Evolutionary conservation across 2,329 filamentous ascomycete genomes (phyloP).

Genomic region (Fusarium sp.): DNA sequence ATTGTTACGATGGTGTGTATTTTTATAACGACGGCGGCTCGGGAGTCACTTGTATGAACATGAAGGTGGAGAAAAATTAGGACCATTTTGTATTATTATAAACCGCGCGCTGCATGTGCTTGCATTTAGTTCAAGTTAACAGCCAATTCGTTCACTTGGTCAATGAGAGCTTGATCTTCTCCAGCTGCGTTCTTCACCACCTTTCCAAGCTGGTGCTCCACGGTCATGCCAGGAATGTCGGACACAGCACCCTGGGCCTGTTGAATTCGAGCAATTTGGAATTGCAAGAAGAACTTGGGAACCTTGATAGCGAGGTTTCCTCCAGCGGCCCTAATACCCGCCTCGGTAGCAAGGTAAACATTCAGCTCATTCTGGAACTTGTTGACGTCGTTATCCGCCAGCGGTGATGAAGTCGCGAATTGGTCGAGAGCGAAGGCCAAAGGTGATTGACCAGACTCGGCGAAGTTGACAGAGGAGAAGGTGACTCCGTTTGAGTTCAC

Average conservation of each 20-base stretch:
- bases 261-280: constrained; percentile 69
- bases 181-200: constrained; percentile 65
- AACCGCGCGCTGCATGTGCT: constrained; percentile 8
- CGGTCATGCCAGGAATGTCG: constrained; percentile 61
- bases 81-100: constrained; percentile 40
- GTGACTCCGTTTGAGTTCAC: constrained; percentile 61
- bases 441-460: constrained; percentile 58
- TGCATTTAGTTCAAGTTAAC: constrained; percentile 32
- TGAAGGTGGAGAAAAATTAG: constrained; percentile 6
- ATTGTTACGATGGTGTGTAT: constrained; percentile 41
- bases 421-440: constrained; percentile 64
- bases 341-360: constrained; percentile 69
- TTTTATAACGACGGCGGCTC: constrained; percentile 47
- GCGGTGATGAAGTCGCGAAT: constrained; percentile 63
- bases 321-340: constrained; percentile 64
- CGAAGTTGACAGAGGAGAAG: constrained; percentile 69
- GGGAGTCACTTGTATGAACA: constrained; percentile 39
- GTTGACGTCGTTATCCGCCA: constrained; percentile 61
- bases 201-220: constrained; percentile 68
- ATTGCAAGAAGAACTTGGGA: constrained; percentile 71
- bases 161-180: constrained; percentile 60
- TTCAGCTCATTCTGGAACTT: constrained; percentile 65
- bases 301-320: constrained; percentile 68
- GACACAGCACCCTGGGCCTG: constrained; percentile 68
- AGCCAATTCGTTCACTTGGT: constrained; percentile 62